These are phyloP conservation scores for Singerocomus inundabilis DNA, from an alignment of 1,284 basidiomycete species.

Conservation along the genomic window DNA sequence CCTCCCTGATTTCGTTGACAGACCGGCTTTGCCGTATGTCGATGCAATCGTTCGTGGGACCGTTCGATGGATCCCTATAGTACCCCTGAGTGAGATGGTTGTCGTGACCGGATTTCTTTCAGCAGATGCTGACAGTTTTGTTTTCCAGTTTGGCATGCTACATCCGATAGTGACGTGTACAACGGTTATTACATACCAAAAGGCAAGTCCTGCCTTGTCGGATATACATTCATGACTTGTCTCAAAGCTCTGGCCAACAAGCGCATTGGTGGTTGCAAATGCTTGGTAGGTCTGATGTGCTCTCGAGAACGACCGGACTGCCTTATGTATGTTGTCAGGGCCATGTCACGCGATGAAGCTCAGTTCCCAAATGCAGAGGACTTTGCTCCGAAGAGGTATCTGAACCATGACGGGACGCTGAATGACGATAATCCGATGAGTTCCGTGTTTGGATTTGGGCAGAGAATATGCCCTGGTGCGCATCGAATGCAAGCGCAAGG, in stretches of 20 bases:
- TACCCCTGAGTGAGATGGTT: constrained; percentile 15
- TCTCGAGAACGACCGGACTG: no score
- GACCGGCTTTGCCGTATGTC: constrained; percentile 37
- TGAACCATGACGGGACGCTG: constrained; percentile 12
- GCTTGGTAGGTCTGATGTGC: constrained; percentile 6
- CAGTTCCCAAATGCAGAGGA: constrained; percentile 18
- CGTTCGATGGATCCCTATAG: constrained; percentile 22
- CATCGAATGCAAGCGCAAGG: neutral
- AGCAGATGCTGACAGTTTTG: neutral
- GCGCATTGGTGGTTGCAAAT: constrained; percentile 19
- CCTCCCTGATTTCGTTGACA: constrained; percentile 40
- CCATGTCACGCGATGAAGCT: constrained; percentile 20
- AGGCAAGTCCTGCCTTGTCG: constrained; percentile 4
- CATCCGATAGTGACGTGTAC: constrained; percentile 15
- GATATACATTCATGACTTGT: neutral
- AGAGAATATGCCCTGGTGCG: constrained; percentile 17
- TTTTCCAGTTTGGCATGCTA: constrained; percentile 15
- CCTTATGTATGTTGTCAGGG: constrained; percentile 7
- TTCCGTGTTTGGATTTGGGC: constrained; percentile 24
- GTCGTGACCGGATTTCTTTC: neutral
- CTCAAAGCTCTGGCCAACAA: neutral
- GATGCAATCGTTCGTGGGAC: constrained; percentile 39
- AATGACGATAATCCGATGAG: constrained; percentile 12
- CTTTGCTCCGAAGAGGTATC: constrained; percentile 16
- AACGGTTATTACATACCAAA: constrained; percentile 19